phyloP scores from a whole-genome alignment of 2,329 filamentous ascomycete genomes.

The Aspergillus versicolor region DNA sequence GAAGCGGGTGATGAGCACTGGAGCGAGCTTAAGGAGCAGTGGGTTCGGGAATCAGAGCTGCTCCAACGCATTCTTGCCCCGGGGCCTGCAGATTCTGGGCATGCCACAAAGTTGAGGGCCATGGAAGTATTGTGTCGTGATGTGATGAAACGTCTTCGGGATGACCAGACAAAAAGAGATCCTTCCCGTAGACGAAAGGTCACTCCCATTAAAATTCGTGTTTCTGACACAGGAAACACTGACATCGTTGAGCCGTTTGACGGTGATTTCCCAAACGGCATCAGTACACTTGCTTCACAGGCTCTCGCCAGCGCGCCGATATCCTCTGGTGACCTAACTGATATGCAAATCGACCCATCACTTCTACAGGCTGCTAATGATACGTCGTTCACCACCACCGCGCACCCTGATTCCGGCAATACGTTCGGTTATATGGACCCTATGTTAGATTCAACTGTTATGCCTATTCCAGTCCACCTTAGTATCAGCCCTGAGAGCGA shows the following conservation, averaged over 20 bases:
- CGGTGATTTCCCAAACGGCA: conserved; percentile 38
- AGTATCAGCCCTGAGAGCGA: conserved; percentile 66
- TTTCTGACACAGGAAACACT: conserved; percentile 21
- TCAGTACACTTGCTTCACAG: conserved; percentile 45
- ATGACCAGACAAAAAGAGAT: conserved; percentile 62
- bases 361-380: conserved; percentile 59
- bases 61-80: conserved; percentile 56
- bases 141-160: conserved; percentile 73
- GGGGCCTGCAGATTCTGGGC: conserved; percentile 53
- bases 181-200: conserved; percentile 43
- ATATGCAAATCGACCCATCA: conserved; percentile 64
- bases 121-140: conserved; percentile 72
- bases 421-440: conserved; percentile 39
- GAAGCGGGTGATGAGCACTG: conserved; percentile 71
- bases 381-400: conserved; percentile 35
- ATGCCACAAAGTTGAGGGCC: conserved; percentile 60
- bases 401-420: conserved; percentile 31
- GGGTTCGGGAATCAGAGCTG: conserved; percentile 60
- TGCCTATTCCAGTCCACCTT: conserved; percentile 63
- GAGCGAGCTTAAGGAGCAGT: conserved; percentile 66
- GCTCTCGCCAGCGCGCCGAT: conserved; percentile 44
- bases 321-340: conserved; percentile 41
- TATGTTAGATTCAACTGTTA: conserved; percentile 29
- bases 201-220: conserved; percentile 22
- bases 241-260: conserved; percentile 23